Percentiles rank a stretch among this genome's conserved stretches.
Conservation (phyloP, 306 rosid genomes). For the Citrullus colocynthis region DNA sequence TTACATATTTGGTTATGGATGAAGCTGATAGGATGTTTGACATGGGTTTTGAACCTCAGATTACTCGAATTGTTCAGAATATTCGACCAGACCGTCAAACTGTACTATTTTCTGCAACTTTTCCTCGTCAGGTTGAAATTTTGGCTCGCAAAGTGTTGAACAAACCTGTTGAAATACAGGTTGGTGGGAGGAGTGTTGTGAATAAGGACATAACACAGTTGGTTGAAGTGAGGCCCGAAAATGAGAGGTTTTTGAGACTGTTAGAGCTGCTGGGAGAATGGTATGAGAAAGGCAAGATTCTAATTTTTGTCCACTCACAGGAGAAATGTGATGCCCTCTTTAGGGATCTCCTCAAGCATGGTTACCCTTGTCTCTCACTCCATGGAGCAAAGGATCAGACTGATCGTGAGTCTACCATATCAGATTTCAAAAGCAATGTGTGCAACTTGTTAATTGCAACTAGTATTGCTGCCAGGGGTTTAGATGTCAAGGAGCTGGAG, state of each 20-base stretch:
- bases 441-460: constrained; percentile 80
- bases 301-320: constrained; percentile 87
- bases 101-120: constrained; percentile 85
- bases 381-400: constrained; percentile 93
- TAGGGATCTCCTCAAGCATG: constrained; percentile 61
- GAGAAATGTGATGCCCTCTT: constrained; percentile 82
- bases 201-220: constrained; percentile 76
- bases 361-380: constrained; percentile 80
- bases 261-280: constrained; percentile 84
- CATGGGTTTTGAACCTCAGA: constrained; percentile 98
- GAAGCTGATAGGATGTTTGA: constrained; percentile 99
- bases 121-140: constrained; percentile 86
- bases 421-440: constrained; percentile 79
- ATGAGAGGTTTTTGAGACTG: constrained; percentile 70
- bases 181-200: constrained; percentile 97
- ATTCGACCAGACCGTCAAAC: constrained; percentile 85
- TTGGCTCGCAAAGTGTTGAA: constrained; percentile 72
- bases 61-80: constrained; percentile 85
- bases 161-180: constrained; percentile 85
- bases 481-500: constrained; percentile 94
- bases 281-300: constrained; percentile 84
- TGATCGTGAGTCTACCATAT: constrained; percentile 84
- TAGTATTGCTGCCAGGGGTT: constrained; percentile 86
- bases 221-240: constrained; percentile 78
- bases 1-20: constrained; percentile 85